Conservation (phyloP, 257 asterid species). For the Haberlea rhodopensis region DNA sequence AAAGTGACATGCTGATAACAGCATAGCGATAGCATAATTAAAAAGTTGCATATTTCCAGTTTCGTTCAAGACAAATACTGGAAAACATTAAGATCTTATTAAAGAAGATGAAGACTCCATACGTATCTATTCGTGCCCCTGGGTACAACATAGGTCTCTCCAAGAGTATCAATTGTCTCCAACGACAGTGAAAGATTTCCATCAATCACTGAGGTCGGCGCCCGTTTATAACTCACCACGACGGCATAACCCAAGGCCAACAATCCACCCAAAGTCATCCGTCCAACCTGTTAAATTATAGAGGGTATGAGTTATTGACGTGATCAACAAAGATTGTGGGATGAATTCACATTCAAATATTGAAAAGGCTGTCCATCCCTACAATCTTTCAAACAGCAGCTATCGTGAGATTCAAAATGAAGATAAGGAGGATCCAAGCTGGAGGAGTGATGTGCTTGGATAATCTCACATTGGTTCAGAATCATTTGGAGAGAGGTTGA, state of each 20-base stretch:
- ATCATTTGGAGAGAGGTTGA: too few species aligned
- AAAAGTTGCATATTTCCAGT: neutral
- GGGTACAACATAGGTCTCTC: constrained; percentile 87
- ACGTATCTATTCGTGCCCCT: constrained; percentile 90
- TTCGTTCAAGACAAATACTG: constrained; percentile 7
- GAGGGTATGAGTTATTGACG: too few species aligned
- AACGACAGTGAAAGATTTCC: constrained; percentile 78
- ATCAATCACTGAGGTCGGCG: constrained; percentile 67
- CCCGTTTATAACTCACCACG: constrained; percentile 94
- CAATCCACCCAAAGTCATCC: constrained; percentile 97
- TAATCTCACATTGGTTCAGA: too few species aligned
- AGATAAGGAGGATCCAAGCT: too few species aligned
- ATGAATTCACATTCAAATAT: too few species aligned
- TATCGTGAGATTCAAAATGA: too few species aligned
- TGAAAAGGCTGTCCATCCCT: too few species aligned
- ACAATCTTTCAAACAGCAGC: too few species aligned
- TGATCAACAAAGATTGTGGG: too few species aligned
- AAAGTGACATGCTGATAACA: neutral
- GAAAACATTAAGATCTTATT: constrained; percentile 1
- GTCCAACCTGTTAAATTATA: constrained; percentile 86
- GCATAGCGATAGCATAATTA: neutral
- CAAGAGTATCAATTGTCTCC: constrained; percentile 91
- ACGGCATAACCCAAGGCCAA: constrained; percentile 89
- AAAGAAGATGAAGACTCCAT: constrained; percentile 31
- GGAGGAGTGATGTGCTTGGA: too few species aligned